Percentiles rank a stretch among this genome's conserved stretches.
These are phyloP conservation scores for Apiospora koreana DNA, from an alignment of 2,329 filamentous ascomycete species.

Conservation along the genomic window DNA sequence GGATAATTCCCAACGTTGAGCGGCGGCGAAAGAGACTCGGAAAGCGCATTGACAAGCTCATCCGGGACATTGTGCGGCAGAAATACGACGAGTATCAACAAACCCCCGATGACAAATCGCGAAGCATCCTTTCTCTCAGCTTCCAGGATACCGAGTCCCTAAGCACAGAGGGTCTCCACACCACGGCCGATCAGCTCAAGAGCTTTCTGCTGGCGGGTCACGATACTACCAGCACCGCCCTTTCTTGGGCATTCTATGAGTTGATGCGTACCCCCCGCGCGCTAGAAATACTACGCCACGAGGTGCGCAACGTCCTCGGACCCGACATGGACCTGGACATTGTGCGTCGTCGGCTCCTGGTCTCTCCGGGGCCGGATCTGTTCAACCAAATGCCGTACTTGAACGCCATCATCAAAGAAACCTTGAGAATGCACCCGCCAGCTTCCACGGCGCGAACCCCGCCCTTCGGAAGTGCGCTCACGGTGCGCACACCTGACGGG, in stretches of 20 bases:
- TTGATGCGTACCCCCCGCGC: background rate
- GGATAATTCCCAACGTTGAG: conserved; percentile 18
- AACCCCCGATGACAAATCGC: background rate
- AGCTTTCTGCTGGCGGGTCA: background rate
- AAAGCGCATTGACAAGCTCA: conserved; percentile 21
- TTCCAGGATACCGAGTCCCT: background rate
- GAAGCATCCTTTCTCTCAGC: background rate
- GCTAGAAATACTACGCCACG: background rate
- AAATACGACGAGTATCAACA: background rate
- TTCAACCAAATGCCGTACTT: background rate
- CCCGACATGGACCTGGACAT: background rate
- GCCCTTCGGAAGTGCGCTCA: background rate
- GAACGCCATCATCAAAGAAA: background rate
- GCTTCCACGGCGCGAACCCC: background rate
- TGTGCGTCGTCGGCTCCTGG: background rate
- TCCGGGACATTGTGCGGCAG: background rate
- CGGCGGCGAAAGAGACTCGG: conserved; percentile 16
- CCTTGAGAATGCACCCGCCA: background rate
- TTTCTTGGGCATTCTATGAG: background rate
- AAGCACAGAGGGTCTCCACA: background rate
- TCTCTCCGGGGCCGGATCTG: background rate
- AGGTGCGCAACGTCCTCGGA: background rate
- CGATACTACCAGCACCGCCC: background rate
- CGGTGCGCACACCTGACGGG: background rate
- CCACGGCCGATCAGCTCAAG: background rate